Base-by-base conservation (phyloP, 495 filamentous ascomycete genomes). In the Lophiotrema nucula region DNA sequence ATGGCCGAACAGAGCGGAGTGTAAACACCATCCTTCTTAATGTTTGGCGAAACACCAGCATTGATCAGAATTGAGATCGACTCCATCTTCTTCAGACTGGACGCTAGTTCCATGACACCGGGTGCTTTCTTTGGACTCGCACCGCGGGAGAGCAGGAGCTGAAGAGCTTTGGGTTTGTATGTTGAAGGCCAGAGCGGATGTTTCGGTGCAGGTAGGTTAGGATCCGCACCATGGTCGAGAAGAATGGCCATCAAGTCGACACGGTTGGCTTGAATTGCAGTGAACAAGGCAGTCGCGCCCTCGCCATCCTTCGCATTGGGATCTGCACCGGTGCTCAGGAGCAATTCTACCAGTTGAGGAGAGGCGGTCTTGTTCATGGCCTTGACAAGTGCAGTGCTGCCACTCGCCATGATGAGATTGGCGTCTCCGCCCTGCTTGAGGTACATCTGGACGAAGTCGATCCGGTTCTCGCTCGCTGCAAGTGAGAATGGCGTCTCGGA, bases 1-100 rank as follows among this genome's bases (percentile, higher is more conserved):
- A 83, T 81, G 13, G 79, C 72, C 1, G 80, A 79, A 68, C 77
- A 81, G 0, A 83, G 68, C 0, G 80, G 80, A 3, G 80, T 81
- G 64, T 81, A 81, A 46, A 77, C 74, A 26, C 79, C 79, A 52
- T 82, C 77, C 56, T 81, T 84, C 64, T 79, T 79, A 26, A 70
- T 65, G 57, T 82, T 79, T 3, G 77, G 77, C 39, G 78, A 74
- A 26, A 78, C 75, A 4, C 77, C 76, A 16, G 74, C 74, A 24
- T 77, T 68, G 13, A 81, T 68, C 11, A 84, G 69, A n/a, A 81
- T 70, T 4, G 67, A 63, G 8, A 84, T 77, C 0, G 74, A 74
- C 8, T 79, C 77, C 46, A 74, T 69, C 19, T 74, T 72, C 58
- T 80, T 80, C 51, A 73, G 71, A 35, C 69, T 74, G 0, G 73